phyloP scores from a whole-genome alignment of 495 filamentous ascomycete species.

The Penicillium angulare region DNA sequence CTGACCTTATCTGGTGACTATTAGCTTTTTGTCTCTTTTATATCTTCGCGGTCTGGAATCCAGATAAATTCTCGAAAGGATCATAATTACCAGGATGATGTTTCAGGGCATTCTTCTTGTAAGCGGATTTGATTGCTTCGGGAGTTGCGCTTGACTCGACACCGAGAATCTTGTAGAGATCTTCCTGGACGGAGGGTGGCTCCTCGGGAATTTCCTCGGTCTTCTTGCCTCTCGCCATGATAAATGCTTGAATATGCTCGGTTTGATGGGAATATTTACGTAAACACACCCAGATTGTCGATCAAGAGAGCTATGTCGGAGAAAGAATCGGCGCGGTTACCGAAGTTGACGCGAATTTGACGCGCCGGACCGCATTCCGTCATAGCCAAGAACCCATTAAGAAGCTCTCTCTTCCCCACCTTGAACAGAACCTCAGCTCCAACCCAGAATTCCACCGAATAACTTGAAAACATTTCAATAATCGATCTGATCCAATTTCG shows the following conservation, averaged over 20 bases:
- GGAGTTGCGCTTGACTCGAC: constrained; percentile 67
- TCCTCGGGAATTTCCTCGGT: constrained; percentile 16
- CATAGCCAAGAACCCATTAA: not conserved
- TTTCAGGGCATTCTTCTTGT: constrained; percentile 81
- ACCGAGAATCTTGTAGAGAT: constrained; percentile 88
- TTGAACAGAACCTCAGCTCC: not conserved
- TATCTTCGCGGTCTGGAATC: not conserved
- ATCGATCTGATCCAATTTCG: no score
- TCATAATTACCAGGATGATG: constrained; percentile 83
- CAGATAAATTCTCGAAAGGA: no score
- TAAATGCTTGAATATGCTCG: not conserved
- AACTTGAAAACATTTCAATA: no score
- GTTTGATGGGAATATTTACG: not conserved
- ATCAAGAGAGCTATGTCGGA: not conserved
- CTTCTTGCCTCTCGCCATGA: constrained; percentile 22
- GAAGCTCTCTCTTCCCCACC: constrained; percentile 21
- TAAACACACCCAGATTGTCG: no score
- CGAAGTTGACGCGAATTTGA: constrained; percentile 22
- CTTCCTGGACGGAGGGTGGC: constrained; percentile 54
- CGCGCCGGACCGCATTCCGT: constrained; percentile 23
- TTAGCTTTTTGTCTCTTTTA: not conserved
- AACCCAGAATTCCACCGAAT: no score
- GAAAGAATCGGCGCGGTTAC: constrained; percentile 1
- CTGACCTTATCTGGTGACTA: constrained; percentile 63
- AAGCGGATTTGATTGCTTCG: constrained; percentile 88